phyloP scores from a whole-genome alignment of 2,329 filamentous ascomycete genomes.

The Epichloe glyceriae region DNA sequence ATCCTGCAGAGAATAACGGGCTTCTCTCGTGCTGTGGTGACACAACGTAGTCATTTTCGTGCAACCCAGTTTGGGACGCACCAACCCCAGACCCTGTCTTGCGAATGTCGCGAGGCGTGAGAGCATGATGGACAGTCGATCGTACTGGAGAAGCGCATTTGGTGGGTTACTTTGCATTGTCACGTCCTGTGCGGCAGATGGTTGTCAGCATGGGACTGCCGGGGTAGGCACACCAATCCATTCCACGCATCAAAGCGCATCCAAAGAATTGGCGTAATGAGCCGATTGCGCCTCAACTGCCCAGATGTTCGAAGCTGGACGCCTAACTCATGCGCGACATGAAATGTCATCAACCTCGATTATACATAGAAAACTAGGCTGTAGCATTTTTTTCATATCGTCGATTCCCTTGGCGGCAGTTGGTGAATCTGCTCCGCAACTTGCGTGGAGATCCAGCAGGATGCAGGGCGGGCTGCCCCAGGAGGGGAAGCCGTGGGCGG shows the following conservation, averaged over 20 bases:
- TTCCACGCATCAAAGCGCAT: background rate
- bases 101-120: background rate
- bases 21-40: background rate
- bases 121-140: background rate
- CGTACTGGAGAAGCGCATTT: background rate
- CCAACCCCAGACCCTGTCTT: background rate
- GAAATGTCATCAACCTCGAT: background rate
- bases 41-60: background rate
- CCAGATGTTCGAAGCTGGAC: too few species aligned
- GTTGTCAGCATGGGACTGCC: background rate
- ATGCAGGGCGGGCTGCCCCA: background rate
- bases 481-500: background rate
- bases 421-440: background rate
- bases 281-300: too few species aligned
- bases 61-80: background rate
- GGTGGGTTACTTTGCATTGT: slow-evolving; percentile 3
- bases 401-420: background rate
- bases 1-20: background rate
- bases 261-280: background rate
- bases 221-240: background rate
- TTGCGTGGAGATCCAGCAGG: background rate
- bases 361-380: background rate
- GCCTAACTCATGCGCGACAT: too few species aligned
- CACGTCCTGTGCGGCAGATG: background rate
- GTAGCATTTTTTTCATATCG: background rate